Conservation (phyloP, 2,329 filamentous ascomycete species). For the Claviceps pusilla region DNA sequence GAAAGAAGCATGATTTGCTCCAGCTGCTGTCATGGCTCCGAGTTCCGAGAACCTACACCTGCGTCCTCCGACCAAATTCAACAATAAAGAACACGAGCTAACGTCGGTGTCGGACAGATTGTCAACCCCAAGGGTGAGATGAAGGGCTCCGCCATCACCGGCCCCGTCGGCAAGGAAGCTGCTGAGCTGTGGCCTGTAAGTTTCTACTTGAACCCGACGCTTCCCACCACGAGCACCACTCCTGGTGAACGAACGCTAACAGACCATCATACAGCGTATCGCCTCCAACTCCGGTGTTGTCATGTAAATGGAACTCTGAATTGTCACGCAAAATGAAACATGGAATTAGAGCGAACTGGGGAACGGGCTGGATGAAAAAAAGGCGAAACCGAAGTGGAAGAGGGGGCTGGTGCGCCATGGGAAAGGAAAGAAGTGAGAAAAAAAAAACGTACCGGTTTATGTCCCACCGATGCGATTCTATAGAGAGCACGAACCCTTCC, state of each 20-base stretch:
- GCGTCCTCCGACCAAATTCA: not conserved
- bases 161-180: slow-evolving; percentile 98
- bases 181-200: slow-evolving; percentile 97
- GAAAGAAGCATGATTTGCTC: not conserved
- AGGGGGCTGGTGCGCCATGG: slow-evolving; percentile 7
- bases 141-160: slow-evolving; percentile 99
- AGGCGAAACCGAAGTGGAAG: slow-evolving; percentile 6
- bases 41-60: no score
- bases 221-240: not conserved
- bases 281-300: slow-evolving; percentile 99
- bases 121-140: slow-evolving; percentile 99
- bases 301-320: slow-evolving; percentile 57
- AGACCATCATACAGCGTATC: slow-evolving; percentile 56
- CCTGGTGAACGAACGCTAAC: not conserved
- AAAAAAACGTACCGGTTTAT: slow-evolving; percentile 5
- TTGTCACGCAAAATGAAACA: not conserved
- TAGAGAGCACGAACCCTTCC: slow-evolving; percentile 12
- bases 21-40: not conserved
- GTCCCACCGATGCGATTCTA: slow-evolving; percentile 18
- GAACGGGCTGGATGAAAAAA: slow-evolving; percentile 4
- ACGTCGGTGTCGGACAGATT: slow-evolving; percentile 51
- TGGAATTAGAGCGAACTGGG: not conserved
- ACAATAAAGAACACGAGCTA: not conserved
- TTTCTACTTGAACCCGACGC: slow-evolving; percentile 13
- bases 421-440: slow-evolving; percentile 16